Percentiles rank a stretch among this genome's conserved stretches.
Conservation (phyloP, 2,329 filamentous ascomycete species). For the Onygenales sp. region DNA sequence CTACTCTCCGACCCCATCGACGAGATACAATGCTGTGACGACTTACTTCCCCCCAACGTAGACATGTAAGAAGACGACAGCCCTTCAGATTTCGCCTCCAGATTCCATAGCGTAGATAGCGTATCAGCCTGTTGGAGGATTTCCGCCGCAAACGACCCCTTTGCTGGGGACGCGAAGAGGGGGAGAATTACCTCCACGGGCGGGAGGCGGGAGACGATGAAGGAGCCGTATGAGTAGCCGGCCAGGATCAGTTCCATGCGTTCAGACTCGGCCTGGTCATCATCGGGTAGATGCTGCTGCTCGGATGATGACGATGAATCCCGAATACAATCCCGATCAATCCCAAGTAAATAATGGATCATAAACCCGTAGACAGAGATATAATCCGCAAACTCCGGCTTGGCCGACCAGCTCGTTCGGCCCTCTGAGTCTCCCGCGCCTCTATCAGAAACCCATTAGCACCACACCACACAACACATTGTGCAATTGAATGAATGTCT, state of each 20-base stretch:
- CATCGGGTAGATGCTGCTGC: not conserved
- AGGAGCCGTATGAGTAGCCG: slow-evolving; percentile 86
- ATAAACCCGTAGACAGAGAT: slow-evolving; percentile 73
- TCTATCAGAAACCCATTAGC: slow-evolving; percentile 37
- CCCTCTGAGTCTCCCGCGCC: slow-evolving; percentile 68
- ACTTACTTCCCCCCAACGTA: slow-evolving; percentile 15
- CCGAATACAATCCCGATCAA: slow-evolving; percentile 27
- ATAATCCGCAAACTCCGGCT: slow-evolving; percentile 73
- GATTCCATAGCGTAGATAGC: slow-evolving; percentile 55
- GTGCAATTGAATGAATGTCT: not conserved
- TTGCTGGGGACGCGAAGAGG: slow-evolving; percentile 45
- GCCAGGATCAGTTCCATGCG: slow-evolving; percentile 48
- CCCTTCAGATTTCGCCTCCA: slow-evolving; percentile 28
- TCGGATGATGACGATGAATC: not conserved
- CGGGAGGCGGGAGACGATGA: slow-evolving; percentile 67
- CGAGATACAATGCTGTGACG: no score
- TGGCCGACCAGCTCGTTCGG: slow-evolving; percentile 77
- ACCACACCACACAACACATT: slow-evolving; percentile 1
- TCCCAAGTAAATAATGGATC: slow-evolving; percentile 57
- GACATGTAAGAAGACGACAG: slow-evolving; percentile 12
- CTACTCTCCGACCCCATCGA: no score
- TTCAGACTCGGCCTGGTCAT: not conserved
- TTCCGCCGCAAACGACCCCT: slow-evolving; percentile 54
- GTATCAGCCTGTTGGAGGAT: slow-evolving; percentile 61
- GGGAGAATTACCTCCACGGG: slow-evolving; percentile 47